phyloP scores from a whole-genome alignment of 2,329 filamentous ascomycete species.

The Sclerotinia glacialis region DNA sequence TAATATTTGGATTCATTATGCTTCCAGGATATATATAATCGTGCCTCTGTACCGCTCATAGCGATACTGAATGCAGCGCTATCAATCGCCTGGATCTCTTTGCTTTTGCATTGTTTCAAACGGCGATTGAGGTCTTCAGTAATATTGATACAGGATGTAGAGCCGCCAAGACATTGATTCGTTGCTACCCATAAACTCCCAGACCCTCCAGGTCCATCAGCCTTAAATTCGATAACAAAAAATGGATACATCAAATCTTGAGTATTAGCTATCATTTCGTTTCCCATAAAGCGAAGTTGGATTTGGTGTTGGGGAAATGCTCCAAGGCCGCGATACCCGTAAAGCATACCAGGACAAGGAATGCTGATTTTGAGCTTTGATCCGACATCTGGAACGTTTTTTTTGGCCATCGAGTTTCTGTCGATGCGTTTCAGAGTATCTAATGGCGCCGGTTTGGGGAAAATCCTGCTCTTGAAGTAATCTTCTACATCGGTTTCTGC shows the following conservation, averaged over 20 bases:
- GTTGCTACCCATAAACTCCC: background rate
- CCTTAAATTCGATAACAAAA: slow-evolving; percentile 10
- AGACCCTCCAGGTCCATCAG: background rate
- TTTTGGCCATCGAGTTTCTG: slow-evolving; percentile 3
- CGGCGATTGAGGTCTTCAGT: slow-evolving; percentile 30
- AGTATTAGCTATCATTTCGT: slow-evolving; percentile 28
- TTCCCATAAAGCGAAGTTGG: slow-evolving; percentile 24
- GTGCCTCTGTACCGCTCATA: slow-evolving; percentile 33
- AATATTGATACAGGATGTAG: slow-evolving; percentile 39
- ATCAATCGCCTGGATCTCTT: slow-evolving; percentile 30
- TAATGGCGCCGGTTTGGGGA: too few species aligned
- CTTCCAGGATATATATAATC: slow-evolving; percentile 37
- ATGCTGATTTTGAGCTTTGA: background rate
- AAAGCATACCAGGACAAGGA: background rate
- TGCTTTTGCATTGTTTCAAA: slow-evolving; percentile 26
- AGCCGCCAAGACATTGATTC: slow-evolving; percentile 24
- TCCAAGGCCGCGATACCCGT: slow-evolving; percentile 22
- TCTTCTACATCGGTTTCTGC: slow-evolving; percentile 7
- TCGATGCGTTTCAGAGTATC: background rate
- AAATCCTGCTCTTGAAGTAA: too few species aligned
- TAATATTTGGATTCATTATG: slow-evolving; percentile 39
- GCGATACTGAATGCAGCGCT: slow-evolving; percentile 40
- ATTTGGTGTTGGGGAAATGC: slow-evolving; percentile 30
- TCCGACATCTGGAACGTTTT: slow-evolving; percentile 2
- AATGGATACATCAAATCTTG: slow-evolving; percentile 13